Evolutionary conservation across 257 asterid species (phyloP), one percentile per base, ranked within the genome.

Genomic region (Asclepias syriaca): DNA sequence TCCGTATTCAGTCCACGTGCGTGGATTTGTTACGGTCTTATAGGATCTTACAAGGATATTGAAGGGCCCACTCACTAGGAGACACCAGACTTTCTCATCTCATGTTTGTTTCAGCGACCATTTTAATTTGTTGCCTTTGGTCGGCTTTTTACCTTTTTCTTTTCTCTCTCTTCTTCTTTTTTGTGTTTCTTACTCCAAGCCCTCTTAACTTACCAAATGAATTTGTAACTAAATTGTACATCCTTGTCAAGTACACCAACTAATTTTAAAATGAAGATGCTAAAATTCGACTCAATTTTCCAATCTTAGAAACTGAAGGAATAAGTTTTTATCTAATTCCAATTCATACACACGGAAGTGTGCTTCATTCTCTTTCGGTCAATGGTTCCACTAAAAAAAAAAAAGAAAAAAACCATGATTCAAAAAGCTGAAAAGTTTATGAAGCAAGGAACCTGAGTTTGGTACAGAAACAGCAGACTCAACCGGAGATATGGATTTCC

Each of bases 341-440:
- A 29, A 29, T 29, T 29, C 34, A 29, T 29, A 29, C 34, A 29
- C 3, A 29, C 3, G 34, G 34, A 1, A 1, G 3, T 1, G 51
- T 2, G 51, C 5, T 27, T 22, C 37, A 16, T 13, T 60, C n/a
- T 37, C 46, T 32, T 15, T 32, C 6, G 53, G 29, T 10, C 70
- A 13, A 66, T 7, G 66, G 22, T 32, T 32, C 12, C 66, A 29
- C 12, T 29, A 29, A 29, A 29, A 29, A 29, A 29, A 29, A 29
- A 40, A 29, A 60, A 59, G 13, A 60, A n/a, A 43, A 60, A 15
- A 24, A 24, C 27, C 27, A 24, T 24, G n/a, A 29, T 60, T 14
- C 12, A 60, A 60, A 40, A 60, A 60, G 66, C 66, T 60, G 66
- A 60, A 60, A 29, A 59, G 65, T n/a, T 5, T 29, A 29, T 60